Evolutionary conservation across 495 filamentous ascomycete genomes (phyloP).

Genomic region (Tuber borchii): DNA sequence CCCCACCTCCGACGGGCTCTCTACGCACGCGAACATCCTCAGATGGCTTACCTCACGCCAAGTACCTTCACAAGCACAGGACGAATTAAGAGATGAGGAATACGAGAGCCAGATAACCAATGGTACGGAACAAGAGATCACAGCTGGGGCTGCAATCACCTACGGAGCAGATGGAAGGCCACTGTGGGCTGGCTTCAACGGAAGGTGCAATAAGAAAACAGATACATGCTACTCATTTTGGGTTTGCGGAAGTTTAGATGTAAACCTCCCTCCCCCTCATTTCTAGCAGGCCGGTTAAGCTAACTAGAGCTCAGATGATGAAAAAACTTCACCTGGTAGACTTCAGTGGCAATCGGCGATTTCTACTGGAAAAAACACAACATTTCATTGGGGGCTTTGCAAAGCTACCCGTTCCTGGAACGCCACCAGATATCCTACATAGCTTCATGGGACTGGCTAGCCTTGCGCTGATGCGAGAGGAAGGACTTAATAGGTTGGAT

Average conservation of each 20-base stretch:
- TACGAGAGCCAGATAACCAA: constrained; percentile 24
- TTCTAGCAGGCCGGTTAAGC: constrained; percentile 1
- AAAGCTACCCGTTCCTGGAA: constrained; percentile 60
- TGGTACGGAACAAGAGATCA: constrained; percentile 26
- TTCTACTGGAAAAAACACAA: constrained; percentile 82
- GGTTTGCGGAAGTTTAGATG: constrained; percentile 64
- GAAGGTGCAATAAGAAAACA: constrained; percentile 75
- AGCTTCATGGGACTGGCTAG: constrained; percentile 80
- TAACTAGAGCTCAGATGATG: constrained; percentile 54
- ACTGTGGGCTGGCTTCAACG: constrained; percentile 63
- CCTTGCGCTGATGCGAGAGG: constrained; percentile 61
- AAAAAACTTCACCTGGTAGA: constrained; percentile 57
- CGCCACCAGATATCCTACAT: constrained; percentile 80
- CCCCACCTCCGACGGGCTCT: constrained; percentile 40
- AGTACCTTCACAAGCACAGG: constrained; percentile 50
- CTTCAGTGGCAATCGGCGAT: constrained; percentile 56
- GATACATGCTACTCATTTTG: constrained; percentile 97
- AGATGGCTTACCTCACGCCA: constrained; percentile 69
- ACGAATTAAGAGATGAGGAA: constrained; percentile 48
- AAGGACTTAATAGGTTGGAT: constrained; percentile 58
- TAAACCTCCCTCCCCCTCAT: constrained; percentile 42
- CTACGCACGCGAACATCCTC: constrained; percentile 46
- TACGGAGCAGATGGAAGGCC: constrained; percentile 21
- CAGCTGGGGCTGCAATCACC: constrained; percentile 11
- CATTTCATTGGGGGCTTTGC: constrained; percentile 86